Base-by-base conservation (phyloP, 306 rosid genomes). In the Abrus pulchellus region DNA sequence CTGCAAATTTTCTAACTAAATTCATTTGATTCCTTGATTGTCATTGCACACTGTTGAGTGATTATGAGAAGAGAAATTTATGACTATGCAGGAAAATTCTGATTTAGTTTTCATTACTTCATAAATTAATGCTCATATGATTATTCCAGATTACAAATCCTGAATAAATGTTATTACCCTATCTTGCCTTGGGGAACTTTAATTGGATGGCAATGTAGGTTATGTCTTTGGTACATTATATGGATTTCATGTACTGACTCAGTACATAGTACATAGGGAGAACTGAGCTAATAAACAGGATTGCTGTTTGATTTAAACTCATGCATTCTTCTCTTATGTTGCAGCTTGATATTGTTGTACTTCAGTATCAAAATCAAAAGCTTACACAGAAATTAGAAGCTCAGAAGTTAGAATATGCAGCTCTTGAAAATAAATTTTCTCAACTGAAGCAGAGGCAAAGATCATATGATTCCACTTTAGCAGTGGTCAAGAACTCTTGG, bases 281-380 rank as follows among this genome's bases (percentile, higher is more conserved):
- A 55, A 44, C 68, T 3, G 48, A 48, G 53, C 57, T 66, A 73
- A 38, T 57, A 74, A 78, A 55, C 53, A 7, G 6, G 71, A 33
- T 59, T 27, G 33, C 50, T 79, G 63, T 56, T 72, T 8, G 71
- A 40, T 71, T 72, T 70, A 50, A 75, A 77, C 84, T 77, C 64
- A 14, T 62, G 70, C 75, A 14, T 83, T 81, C 60, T 75, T 20
- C 75, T 80, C 77, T 74, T 49, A 32, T 84, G 75, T 27, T 90
- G 82, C 84, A 96, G 99, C 91, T 92, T 83, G 97, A 92, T 80
- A 84, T 93, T 82, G 64, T 92, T 66, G 92, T 96, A 75, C 94
- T 96, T 86, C 97, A 93, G 82, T 90, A 62, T 89, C 98, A 90
- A 87, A 96, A 93, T 84, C 97, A 93, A 87, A 96, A 90, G 87